A percentile compares a stretch with the other conserved stretches of the same genome.
Conservation (phyloP, 805 yeast species). For the Jamesozyma hellenica region DNA sequence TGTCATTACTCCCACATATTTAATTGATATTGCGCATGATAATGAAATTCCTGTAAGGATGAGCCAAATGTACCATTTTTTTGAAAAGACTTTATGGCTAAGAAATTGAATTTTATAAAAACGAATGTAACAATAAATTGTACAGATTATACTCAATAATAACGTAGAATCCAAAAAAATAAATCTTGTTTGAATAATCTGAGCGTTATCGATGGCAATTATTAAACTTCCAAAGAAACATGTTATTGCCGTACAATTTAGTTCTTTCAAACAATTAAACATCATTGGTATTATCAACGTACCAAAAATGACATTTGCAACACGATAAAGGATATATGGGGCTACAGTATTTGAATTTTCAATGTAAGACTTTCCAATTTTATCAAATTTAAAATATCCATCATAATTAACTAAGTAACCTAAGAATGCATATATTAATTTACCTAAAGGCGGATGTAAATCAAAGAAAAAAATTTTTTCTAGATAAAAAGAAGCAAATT, state of each 20-base stretch:
- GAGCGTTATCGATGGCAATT: slow-evolving; percentile 83
- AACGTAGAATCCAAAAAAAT: slow-evolving; percentile 87
- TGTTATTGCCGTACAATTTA: slow-evolving; percentile 69
- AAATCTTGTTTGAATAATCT: slow-evolving; percentile 79
- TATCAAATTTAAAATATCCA: slow-evolving; percentile 83
- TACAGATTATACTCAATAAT: slow-evolving; percentile 68
- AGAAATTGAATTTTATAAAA: slow-evolving; percentile 59
- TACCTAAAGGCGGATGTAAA: slow-evolving; percentile 96
- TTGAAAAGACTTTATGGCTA: slow-evolving; percentile 45
- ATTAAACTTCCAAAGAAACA: slow-evolving; percentile 63
- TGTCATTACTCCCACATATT: slow-evolving; percentile 91
- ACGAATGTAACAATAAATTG: slow-evolving; percentile 67
- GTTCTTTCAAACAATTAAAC: slow-evolving; percentile 75
- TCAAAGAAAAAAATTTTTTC: slow-evolving; percentile 90
- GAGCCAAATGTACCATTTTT: slow-evolving; percentile 83
- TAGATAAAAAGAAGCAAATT: slow-evolving; percentile 74
- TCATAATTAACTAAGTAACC: slow-evolving; percentile 85
- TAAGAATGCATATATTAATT: slow-evolving; percentile 76
- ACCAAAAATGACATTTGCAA: slow-evolving; percentile 69
- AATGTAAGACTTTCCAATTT: slow-evolving; percentile 52
- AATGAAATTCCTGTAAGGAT: slow-evolving; percentile 70
- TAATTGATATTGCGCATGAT: slow-evolving; percentile 88
- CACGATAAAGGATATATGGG: slow-evolving; percentile 77
- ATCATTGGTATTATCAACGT: slow-evolving; percentile 72
- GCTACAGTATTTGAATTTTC: slow-evolving; percentile 47